These are phyloP conservation scores for Mesembryanthemum crystallinum DNA, from an alignment of 148 eudicot species.

Conservation along the genomic window DNA sequence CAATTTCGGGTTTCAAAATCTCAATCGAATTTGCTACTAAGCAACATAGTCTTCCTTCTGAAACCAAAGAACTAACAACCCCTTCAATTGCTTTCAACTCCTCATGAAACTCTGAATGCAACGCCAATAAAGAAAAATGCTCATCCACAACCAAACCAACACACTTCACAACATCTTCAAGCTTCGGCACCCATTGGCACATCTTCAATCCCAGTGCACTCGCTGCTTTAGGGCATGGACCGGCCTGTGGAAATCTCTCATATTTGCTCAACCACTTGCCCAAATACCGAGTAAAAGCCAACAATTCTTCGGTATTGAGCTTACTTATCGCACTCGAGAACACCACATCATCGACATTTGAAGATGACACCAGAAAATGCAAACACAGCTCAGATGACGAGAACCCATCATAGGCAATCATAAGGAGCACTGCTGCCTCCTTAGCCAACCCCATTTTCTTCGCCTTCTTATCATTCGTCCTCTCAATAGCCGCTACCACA, in stretches of 20 bases:
- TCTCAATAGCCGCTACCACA: constrained; percentile 46
- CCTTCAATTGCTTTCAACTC: constrained; percentile 56
- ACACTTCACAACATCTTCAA: constrained; percentile 52
- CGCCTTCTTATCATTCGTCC: constrained; percentile 31
- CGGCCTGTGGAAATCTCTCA: constrained; percentile 69
- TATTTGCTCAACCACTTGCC: constrained; percentile 84
- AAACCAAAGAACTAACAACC: constrained; percentile 51
- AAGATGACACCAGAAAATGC: constrained; percentile 59
- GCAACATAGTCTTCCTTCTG: constrained; percentile 61
- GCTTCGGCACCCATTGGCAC: constrained; percentile 60
- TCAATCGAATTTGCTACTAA: constrained; percentile 49
- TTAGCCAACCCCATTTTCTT: constrained; percentile 44
- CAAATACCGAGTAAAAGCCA: constrained; percentile 63
- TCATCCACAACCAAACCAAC: constrained; percentile 74
- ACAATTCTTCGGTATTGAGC: constrained; percentile 57
- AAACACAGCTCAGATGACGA: constrained; percentile 57
- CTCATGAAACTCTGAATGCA: constrained; percentile 68
- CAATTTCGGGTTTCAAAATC: constrained; percentile 38
- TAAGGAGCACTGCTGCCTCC: constrained; percentile 67
- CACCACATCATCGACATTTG: constrained; percentile 69
- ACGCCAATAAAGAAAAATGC: constrained; percentile 75
- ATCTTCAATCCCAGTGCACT: constrained; percentile 43
- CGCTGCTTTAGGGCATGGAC: constrained; percentile 45
- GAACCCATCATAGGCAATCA: constrained; percentile 75
- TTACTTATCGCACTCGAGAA: constrained; percentile 60